Evolutionary conservation across 1,139 yeast genomes (phyloP), one percentile per base, ranked within the genome.

Genomic region (Blastobotrys proliferans): DNA sequence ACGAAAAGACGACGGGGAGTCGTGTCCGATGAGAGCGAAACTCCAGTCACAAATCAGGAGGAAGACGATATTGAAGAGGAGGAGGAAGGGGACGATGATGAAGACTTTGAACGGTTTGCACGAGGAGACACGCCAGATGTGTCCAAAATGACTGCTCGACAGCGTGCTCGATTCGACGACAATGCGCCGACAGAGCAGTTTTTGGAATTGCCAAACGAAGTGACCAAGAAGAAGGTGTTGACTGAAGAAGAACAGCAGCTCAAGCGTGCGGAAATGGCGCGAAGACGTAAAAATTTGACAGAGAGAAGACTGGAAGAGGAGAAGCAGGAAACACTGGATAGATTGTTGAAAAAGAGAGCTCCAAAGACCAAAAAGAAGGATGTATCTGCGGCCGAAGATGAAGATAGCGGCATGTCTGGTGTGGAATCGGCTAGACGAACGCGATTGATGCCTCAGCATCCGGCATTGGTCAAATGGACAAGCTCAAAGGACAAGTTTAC

Each of bases 291-390:
- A 61, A 92, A 92, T 58, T 75, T 88, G 57, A 82, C 83, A 52
- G 90, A 82, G 56, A 82, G 83, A 65, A 79, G 83, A 50, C 68
- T 86, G 31, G 97, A 88, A 58, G 97, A 87, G 62, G 98, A 92
- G 62, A 92, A 92, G 62, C 77, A 82, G 56, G 97, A 88, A 52
- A 90, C 97, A 0, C 72, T 92, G 51, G 90, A 88, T 62, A 86
- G 85, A 60, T 68, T 92, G 47, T 70, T 92, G 51, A 83, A 86
- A 63, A 80, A 92, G 62, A 73, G 96, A 50, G 96, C 96, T 2
- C 61, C 66, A 14, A 60, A 31, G 74, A 48, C 56, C 13, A 54
- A 63, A n/a, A 56, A 56, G n/a, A 47, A 45, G n/a, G 56, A 51
- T 24, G 53, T 49, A 13, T 40, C 43, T 6, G 43, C 27, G 2